Base-by-base conservation (phyloP, 257 asterid genomes). In the Gentiana straminea region DNA sequence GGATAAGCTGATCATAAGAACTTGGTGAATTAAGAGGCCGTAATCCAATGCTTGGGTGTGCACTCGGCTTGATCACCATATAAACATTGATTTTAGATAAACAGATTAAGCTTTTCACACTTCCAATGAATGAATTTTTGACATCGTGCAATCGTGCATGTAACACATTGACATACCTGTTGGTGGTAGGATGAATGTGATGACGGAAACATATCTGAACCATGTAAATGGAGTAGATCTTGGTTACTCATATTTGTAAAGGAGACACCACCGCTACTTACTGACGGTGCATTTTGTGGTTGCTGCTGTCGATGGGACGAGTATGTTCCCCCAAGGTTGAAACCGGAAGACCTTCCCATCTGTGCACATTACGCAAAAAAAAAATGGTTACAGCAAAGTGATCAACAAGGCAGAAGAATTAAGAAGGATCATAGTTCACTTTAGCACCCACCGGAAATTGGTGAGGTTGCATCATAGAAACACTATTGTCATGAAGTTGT, bases 281-380 rank as follows among this genome's bases (percentile, higher is more conserved):
- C 50, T 64, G 94, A 79, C 33, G 97, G 77, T 68, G 81, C 71
- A 59, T 80, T 87, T 66, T 74, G 91, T 44, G 80, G 97, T 78
- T 80, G 96, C 65, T 84, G 98, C 57, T 89, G 89, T 53, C 97
- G 86, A 65, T 83, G 95, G 38, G 99, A 72, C 45, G 97, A 71
- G 72, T 76, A 92, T 53, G 93, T 71, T 56, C 90, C 84, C 75
- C 99, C 97, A 68, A 85, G 66, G 74, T 76, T 88, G 75, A 83
- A 88, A 75, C 99, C 92, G 75, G 94, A 59, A 60, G 99, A 88
- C 58, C 95, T 81, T 50, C 95, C 99, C 86, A 92, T 83, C 99
- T 92, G 83, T 62, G 73, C 52, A 74, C 53, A 66, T 64, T 41
- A 48, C 67, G 24, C 35, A 47, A 67, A 75, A 66, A 66, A 46